phyloP scores from a whole-genome alignment of 78 protist species.

The Dictyostelium citrinum region DNA sequence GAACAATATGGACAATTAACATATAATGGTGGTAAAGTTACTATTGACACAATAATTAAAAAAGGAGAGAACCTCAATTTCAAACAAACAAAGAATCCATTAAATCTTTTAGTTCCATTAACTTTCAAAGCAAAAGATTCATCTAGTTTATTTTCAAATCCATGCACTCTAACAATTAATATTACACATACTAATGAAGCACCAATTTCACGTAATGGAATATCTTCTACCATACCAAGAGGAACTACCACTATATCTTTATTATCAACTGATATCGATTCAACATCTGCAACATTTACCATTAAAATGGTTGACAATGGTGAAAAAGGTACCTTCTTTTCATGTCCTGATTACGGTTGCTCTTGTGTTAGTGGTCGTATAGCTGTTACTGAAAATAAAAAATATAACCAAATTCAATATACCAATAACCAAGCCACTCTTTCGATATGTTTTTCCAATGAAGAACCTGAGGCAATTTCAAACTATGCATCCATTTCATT shows the following conservation, averaged over 20 bases:
- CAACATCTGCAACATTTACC: neutral
- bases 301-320: neutral
- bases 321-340: neutral
- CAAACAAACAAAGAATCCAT: neutral
- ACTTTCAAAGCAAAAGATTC: neutral
- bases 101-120: neutral
- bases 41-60: neutral
- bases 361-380: neutral
- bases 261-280: neutral
- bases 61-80: neutral
- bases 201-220: neutral
- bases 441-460: neutral
- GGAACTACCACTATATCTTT: neutral
- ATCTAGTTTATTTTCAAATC: neutral
- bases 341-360: neutral
- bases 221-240: neutral
- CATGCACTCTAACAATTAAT: neutral
- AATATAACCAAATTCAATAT: neutral
- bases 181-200: neutral
- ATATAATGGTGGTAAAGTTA: neutral
- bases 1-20: neutral
- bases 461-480: neutral
- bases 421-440: neutral
- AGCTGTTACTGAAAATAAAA: neutral
- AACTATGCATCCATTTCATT: neutral